Evolutionary conservation across 495 filamentous ascomycete species (phyloP).

Genomic region (Penicillium taxi): DNA sequence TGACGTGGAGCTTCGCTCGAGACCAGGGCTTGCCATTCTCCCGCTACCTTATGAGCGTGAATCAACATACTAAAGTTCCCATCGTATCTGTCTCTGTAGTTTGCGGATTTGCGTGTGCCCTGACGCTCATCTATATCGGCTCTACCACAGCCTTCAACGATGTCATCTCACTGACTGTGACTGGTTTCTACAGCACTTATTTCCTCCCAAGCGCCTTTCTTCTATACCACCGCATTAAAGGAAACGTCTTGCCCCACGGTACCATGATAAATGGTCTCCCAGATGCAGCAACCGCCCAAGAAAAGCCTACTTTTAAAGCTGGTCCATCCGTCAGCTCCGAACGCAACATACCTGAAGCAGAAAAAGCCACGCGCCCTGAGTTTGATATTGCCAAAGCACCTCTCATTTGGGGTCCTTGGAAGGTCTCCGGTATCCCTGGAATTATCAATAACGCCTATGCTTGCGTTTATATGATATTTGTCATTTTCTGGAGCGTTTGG

Average conservation of each 20-base stretch:
- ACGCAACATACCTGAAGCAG: slow-evolving; percentile 9
- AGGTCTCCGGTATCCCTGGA: slow-evolving; percentile 30
- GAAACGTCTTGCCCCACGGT: slow-evolving; percentile 20
- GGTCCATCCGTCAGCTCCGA: slow-evolving; percentile 10
- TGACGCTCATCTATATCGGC: slow-evolving; percentile 45
- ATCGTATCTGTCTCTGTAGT: slow-evolving; percentile 29
- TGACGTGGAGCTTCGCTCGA: slow-evolving; percentile 47
- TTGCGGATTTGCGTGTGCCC: slow-evolving; percentile 29
- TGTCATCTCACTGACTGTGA: slow-evolving; percentile 37
- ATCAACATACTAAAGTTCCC: slow-evolving; percentile 25
- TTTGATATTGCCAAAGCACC: slow-evolving; percentile 14
- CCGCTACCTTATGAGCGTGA: slow-evolving; percentile 23
- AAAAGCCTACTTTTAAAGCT: slow-evolving; percentile 10
- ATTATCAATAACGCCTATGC: slow-evolving; percentile 33
- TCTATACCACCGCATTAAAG: slow-evolving; percentile 30
- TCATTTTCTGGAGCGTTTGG: slow-evolving; percentile 41
- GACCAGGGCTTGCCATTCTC: slow-evolving; percentile 42
- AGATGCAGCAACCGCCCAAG: slow-evolving; percentile 7
- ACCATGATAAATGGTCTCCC: slow-evolving; percentile 18
- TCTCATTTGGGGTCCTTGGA: slow-evolving; percentile 36
- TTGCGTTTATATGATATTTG: slow-evolving; percentile 27
- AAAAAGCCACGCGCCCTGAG: slow-evolving; percentile 8
- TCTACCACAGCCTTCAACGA: slow-evolving; percentile 41
- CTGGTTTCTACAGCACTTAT: slow-evolving; percentile 36
- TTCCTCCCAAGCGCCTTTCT: slow-evolving; percentile 33